Evolutionary conservation across 2,329 filamentous ascomycete species (phyloP).

Genomic region (Colletotrichum limetticola): DNA sequence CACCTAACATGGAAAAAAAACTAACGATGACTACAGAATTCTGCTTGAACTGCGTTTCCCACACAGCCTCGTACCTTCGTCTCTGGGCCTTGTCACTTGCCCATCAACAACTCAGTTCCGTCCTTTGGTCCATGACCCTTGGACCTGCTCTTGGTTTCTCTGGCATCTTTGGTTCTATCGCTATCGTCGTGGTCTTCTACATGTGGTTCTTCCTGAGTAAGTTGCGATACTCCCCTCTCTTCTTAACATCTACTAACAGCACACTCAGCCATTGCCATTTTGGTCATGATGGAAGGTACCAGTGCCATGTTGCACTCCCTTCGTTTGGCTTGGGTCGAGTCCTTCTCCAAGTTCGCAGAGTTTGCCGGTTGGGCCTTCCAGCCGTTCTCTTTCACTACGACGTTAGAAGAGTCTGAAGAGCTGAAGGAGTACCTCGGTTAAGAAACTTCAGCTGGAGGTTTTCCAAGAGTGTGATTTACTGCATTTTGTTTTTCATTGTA

Average conservation of each 20-base stretch:
- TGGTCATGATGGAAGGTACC: slow-evolving; percentile 96
- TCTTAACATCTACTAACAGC: slow-evolving; percentile 7
- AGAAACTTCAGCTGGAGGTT: slow-evolving; percentile 6
- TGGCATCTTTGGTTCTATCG: slow-evolving; percentile 77
- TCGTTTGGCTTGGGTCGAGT: slow-evolving; percentile 95
- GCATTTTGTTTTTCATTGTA: slow-evolving; percentile 33
- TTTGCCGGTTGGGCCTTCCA: slow-evolving; percentile 88
- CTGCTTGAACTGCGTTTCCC: slow-evolving; percentile 98
- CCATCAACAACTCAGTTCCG: slow-evolving; percentile 96
- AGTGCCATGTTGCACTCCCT: slow-evolving; percentile 95
- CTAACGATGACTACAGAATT: slow-evolving; percentile 74
- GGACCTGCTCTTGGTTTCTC: slow-evolving; percentile 76
- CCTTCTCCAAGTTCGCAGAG: slow-evolving; percentile 97
- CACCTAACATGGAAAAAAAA: not conserved
- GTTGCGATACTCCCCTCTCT: slow-evolving; percentile 23
- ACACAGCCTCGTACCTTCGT: slow-evolving; percentile 98
- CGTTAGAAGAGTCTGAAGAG: slow-evolving; percentile 84
- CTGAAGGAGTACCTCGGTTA: slow-evolving; percentile 66
- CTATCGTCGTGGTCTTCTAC: slow-evolving; percentile 84
- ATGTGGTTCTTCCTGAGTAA: slow-evolving; percentile 88
- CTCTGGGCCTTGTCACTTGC: slow-evolving; percentile 97
- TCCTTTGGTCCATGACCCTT: slow-evolving; percentile 97
- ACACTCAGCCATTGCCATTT: slow-evolving; percentile 61
- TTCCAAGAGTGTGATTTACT: slow-evolving; percentile 6
- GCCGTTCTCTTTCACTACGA: slow-evolving; percentile 86